Conservation (phyloP, 2,329 filamentous ascomycete species). For the Aspergillus aculeatinus region DNA sequence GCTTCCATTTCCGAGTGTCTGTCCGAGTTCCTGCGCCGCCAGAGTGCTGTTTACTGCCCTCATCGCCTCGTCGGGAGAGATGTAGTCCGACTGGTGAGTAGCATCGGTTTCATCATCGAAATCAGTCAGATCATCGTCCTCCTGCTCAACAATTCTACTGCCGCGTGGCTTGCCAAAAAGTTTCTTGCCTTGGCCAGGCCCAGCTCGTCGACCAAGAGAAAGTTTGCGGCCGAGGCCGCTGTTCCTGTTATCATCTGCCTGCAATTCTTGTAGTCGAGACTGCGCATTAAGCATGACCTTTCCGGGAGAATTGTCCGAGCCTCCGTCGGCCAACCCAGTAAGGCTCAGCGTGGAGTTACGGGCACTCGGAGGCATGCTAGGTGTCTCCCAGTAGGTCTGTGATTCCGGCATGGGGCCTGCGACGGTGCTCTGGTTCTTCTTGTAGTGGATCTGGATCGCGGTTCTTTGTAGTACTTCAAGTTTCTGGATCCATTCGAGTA, state of each 20-base stretch:
- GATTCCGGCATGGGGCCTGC: neutral
- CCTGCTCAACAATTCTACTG: neutral
- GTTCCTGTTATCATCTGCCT: constrained; percentile 28
- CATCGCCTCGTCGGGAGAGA: constrained; percentile 12
- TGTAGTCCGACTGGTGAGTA: constrained; percentile 2
- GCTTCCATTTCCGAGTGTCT: neutral
- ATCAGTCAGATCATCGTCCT: neutral
- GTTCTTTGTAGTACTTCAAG: constrained; percentile 61
- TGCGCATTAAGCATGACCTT: constrained; percentile 1
- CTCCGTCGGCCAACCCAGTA: constrained; percentile 25
- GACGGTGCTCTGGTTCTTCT: constrained; percentile 31
- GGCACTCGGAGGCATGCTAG: constrained; percentile 18
- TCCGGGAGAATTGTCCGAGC: neutral
- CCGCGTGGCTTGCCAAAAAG: neutral
- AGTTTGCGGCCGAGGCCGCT: constrained; percentile 34
- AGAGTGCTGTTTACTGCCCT: constrained; percentile 7
- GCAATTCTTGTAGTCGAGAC: constrained; percentile 18
- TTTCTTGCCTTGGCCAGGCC: constrained; percentile 32
- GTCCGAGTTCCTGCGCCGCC: neutral
- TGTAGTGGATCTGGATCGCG: constrained; percentile 57
- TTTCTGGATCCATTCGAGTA: constrained; percentile 64
- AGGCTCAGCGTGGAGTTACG: constrained; percentile 31
- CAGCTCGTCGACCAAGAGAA: constrained; percentile 38
- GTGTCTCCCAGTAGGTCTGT: constrained; percentile 2
- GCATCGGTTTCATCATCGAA: neutral